Base-by-base conservation (phyloP, 371 early-diverging fungal genomes). In the Mortierella sp. region DNA sequence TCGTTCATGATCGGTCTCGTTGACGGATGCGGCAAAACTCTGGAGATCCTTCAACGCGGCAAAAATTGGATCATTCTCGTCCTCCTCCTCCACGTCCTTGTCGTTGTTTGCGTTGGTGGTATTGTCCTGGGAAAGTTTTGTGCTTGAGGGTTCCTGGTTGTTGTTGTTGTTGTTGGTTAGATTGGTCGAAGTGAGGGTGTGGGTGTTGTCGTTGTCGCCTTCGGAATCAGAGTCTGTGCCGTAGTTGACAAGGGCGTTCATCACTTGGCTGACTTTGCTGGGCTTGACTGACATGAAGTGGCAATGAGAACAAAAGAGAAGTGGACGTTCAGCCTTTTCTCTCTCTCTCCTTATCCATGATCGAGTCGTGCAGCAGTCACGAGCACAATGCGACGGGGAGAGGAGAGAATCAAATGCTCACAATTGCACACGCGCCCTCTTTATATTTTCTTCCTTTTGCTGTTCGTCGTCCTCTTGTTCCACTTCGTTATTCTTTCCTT, bases 171-270 rank as follows among this genome's bases (percentile, higher is more conserved):
- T 11, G 26, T 61, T 40, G 53, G 53, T 13, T 9, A 26, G 24
- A 22, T 26, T 14, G 41, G n/a, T 22, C 41, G 64, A 4, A 31
- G 68, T 29, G 53, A 2, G 65, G 47, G 24, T 0, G 37, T 9
- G 13, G 39, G n/a, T 26, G 34, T 31, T 58, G 58, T 44, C 10
- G n/a, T 26, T 13, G 52, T 70, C 74, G 1, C 26, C 19, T 4
- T 80, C 80, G n/a, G 82, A 71, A 2, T 81, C 82, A 9, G 77
- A 77, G 45, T 77, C 77, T 39, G 78, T 81, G 11, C 71, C 69
- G 66, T 81, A 81, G 61, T 68, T 70, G 52, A 67, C 71, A 24
- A 81, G 73, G 31, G 64, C 70, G 65, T 81, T 77, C 82, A 81
- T 81, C 41, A 16, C 41, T 43, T 26, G 39, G 16, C 34, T 34